Conservation (phyloP, 2,329 filamentous ascomycete genomes). For the Venturia aucupariae region DNA sequence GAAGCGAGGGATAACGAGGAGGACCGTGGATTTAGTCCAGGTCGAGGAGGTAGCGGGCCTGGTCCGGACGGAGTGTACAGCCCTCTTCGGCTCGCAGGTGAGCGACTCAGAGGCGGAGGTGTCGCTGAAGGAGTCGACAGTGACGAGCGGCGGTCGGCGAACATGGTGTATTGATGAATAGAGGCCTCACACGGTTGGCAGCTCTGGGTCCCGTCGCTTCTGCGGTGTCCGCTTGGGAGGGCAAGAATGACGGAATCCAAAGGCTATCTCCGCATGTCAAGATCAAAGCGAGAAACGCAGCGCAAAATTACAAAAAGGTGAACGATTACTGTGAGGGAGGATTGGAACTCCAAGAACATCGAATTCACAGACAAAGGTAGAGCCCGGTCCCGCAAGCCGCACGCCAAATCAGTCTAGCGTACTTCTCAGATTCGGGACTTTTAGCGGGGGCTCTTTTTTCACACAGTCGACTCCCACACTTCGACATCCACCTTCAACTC, state of each 20-base stretch:
- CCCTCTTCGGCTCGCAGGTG: slow-evolving; percentile 40
- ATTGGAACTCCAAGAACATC: background rate
- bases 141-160: slow-evolving; percentile 78
- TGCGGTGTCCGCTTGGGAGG: background rate
- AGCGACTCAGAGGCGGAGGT: slow-evolving; percentile 35
- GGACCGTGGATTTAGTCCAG: slow-evolving; percentile 58
- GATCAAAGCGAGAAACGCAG: background rate
- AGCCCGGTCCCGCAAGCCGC: too few species aligned
- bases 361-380: background rate
- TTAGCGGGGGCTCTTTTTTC: background rate
- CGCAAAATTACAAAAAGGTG: background rate
- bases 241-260: background rate
- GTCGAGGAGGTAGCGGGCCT: slow-evolving; percentile 45
- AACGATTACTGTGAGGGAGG: background rate
- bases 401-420: background rate
- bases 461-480: background rate
- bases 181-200: background rate
- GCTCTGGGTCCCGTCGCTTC: background rate
- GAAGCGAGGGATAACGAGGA: slow-evolving; percentile 70
- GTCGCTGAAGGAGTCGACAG: slow-evolving; percentile 54
- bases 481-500: background rate
- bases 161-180: slow-evolving; percentile 50
- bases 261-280: background rate
- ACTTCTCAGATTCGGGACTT: background rate
- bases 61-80: slow-evolving; percentile 61